Base-by-base conservation (phyloP, 1,284 basidiomycete species). In the Puccinia coronata region DNA sequence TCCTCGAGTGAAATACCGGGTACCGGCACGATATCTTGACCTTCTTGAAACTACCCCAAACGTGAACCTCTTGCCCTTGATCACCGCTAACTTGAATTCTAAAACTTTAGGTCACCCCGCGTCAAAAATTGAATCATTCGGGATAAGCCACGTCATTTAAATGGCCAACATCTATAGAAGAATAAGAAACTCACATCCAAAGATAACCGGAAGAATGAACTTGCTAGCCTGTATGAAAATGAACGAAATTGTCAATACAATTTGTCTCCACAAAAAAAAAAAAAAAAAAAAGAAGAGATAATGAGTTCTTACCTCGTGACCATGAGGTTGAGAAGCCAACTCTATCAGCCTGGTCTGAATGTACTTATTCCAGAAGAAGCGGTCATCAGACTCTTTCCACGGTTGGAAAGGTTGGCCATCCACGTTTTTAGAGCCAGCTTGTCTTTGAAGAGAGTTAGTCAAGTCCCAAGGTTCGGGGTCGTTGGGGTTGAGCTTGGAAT, bases 1-100 rank as follows among this genome's bases (percentile, higher is more conserved):
- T 20, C 97, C 97, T 79, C 97, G 92, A 31, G 94, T 91, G 88
- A 99, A 98, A 89, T 98, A 99, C 70, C 97, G 93, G 3, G 97
- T 98, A 0, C 97, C 97, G 39, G 96, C 94, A 76, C 96, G 91
- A 88, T 92, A 93, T 51, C 97, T 92, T 36, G 94, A 96, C 80
- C 96, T 92, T 57, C 97, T 91, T 83, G 95, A 94, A 83, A 99
- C 92, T 83, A 99, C 91, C 83, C 91, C 92, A 84, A 98, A 89
- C 59, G 93, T 91, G 84, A 99, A 89, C 82, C 92, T 90, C 82
- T 91, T 91, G 34, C 92, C 91, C 85, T 94, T 92, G 84, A 98
- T 89, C 81, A 90, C 89, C 28, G 91, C 89, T 3, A 91, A 90
- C 61, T 94, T 93, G 79, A 96, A 88, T 85, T 97, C 95, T 85